Evolutionary conservation across 371 early-diverging fungal genomes (phyloP).

Genomic region (Mortierella sp.): DNA sequence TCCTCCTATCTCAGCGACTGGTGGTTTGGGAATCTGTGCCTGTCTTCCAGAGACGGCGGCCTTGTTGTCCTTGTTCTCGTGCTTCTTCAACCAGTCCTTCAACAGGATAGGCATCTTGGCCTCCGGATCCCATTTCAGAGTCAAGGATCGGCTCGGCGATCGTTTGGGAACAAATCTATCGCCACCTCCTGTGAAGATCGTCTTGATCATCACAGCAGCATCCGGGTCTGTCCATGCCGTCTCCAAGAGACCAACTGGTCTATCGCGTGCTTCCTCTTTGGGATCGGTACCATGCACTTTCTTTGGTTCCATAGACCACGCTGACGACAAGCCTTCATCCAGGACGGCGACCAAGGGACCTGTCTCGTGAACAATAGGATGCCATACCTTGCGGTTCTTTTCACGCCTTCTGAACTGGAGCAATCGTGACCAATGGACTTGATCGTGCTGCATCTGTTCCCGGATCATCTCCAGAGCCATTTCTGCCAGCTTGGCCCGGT

Average conservation of each 20-base stretch:
- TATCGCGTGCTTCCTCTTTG: no score
- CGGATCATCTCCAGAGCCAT: slow-evolving; percentile 24
- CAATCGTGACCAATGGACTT: slow-evolving; percentile 34
- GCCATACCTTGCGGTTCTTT: slow-evolving; percentile 13
- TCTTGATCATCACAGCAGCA: slow-evolving; percentile 1
- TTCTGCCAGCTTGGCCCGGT: slow-evolving; percentile 14
- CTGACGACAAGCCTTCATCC: no score
- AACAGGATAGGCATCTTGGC: slow-evolving; percentile 3
- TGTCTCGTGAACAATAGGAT: slow-evolving; percentile 10
- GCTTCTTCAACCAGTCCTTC: no score
- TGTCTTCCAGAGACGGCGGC: no score
- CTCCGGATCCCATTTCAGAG: slow-evolving; percentile 9
- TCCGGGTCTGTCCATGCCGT: neutral
- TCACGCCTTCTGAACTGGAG: slow-evolving; percentile 19
- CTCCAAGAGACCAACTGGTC: neutral
- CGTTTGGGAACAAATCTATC: slow-evolving; percentile 15
- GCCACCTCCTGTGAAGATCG: slow-evolving; percentile 23
- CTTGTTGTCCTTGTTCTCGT: no score
- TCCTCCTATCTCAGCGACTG: no score
- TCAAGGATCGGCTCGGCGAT: neutral
- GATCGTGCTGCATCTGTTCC: slow-evolving; percentile 37
- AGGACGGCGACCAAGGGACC: slow-evolving; percentile 15
- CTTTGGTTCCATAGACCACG: no score
- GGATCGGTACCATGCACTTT: neutral
- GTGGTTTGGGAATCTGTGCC: no score